Percentiles rank a stretch among this genome's conserved stretches.
These are phyloP conservation scores for Colletotrichum brevisporum DNA, from an alignment of 2,329 filamentous ascomycete genomes.

Conservation along the genomic window DNA sequence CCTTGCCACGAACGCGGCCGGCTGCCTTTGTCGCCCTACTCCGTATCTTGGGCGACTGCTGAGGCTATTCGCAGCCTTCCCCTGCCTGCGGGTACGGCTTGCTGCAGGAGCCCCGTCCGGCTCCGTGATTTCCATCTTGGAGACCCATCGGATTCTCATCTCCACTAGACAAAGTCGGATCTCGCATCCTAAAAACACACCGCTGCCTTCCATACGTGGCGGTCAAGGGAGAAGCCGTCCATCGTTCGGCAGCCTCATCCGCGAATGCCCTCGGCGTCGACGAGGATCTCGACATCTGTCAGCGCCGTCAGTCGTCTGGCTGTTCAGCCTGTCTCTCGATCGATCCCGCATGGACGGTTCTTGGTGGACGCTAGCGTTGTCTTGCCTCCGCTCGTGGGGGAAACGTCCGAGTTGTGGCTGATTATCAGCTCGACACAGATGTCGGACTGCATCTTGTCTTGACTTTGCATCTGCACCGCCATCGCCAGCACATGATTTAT, in stretches of 20 bases:
- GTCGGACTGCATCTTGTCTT: constrained; percentile 13
- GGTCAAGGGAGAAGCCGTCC: constrained; percentile 10
- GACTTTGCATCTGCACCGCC: background rate
- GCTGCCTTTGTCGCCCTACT: background rate
- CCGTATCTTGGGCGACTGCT: constrained; percentile 3
- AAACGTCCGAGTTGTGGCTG: constrained; percentile 8
- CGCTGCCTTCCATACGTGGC: constrained; percentile 22
- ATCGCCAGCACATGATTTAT: constrained; percentile 1
- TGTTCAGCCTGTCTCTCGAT: constrained; percentile 1
- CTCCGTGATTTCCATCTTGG: constrained; percentile 27
- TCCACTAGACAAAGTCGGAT: constrained; percentile 22
- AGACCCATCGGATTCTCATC: constrained; percentile 26
- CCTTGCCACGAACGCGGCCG: constrained; percentile 20
- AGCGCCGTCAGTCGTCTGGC: constrained; percentile 1
- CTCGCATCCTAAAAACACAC: constrained; percentile 17
- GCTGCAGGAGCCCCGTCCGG: constrained; percentile 24
- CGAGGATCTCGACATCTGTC: constrained; percentile 17
- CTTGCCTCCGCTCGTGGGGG: background rate
- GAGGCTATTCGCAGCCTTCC: constrained; percentile 30
- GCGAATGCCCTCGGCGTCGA: background rate
- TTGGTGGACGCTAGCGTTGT: constrained; percentile 22
- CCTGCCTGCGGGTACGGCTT: constrained; percentile 20
- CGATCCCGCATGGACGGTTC: constrained; percentile 8
- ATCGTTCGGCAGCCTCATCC: background rate
- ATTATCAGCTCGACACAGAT: background rate